phyloP scores from a whole-genome alignment of 116 monocot species.

The Papilionanthe hybrid region DNA sequence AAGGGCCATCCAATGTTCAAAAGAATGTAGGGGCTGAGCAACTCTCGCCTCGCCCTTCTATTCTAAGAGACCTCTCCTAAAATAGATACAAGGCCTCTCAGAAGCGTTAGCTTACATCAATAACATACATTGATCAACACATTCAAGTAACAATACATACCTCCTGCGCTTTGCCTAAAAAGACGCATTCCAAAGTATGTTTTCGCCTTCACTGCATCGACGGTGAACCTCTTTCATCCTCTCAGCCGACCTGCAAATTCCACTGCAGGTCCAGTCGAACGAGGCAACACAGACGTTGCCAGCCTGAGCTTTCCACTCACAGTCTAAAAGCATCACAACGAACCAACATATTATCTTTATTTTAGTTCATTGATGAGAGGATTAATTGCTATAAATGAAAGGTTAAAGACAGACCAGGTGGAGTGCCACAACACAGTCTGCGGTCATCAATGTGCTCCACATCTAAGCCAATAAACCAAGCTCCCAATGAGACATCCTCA shows the following conservation, averaged over 20 bases:
- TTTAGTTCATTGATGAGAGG: too few relatives aligned
- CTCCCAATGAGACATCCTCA: slow-evolving; percentile 96
- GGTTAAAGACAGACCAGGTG: slow-evolving; percentile 47
- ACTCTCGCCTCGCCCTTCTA: background rate
- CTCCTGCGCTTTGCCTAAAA: slow-evolving; percentile 14
- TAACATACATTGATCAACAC: slow-evolving; percentile 3
- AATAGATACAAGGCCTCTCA: background rate
- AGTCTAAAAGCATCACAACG: slow-evolving; percentile 37
- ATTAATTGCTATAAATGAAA: too few relatives aligned
- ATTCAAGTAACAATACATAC: background rate
- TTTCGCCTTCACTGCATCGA: slow-evolving; percentile 77
- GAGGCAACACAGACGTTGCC: slow-evolving; percentile 92
- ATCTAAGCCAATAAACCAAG: slow-evolving; percentile 95
- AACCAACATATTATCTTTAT: background rate
- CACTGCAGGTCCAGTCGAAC: slow-evolving; percentile 94
- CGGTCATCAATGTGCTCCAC: slow-evolving; percentile 93
- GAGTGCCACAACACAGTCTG: slow-evolving; percentile 89
- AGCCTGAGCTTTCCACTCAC: slow-evolving; percentile 95
- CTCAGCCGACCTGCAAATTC: slow-evolving; percentile 83
- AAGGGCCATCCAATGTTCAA: slow-evolving; percentile 4
- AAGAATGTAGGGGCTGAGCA: background rate
- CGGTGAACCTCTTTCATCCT: slow-evolving; percentile 73
- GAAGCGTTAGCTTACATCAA: background rate
- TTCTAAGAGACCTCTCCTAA: slow-evolving; percentile 3
- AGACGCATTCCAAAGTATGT: slow-evolving; percentile 54